Evolutionary conservation across 371 early-diverging fungal genomes (phyloP).

Genomic region (Mortierella sp.): DNA sequence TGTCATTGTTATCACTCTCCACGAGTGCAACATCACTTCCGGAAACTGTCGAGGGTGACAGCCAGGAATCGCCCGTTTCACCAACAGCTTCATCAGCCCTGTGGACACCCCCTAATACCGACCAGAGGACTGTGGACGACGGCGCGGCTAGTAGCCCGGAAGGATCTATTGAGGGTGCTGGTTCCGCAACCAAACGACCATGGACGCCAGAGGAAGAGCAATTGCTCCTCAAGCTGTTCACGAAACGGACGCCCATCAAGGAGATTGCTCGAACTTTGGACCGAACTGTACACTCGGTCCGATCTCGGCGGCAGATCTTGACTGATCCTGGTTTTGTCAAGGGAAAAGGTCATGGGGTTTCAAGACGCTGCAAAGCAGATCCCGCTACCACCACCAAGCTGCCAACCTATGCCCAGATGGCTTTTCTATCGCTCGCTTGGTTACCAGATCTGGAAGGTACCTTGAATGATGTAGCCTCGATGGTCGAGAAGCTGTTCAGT

Average conservation of each 20-base stretch:
- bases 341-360: conserved; percentile 39
- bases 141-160: background rate
- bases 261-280: conserved; percentile 34
- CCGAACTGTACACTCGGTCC: conserved; percentile 39
- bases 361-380: conserved; percentile 35
- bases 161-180: conserved; percentile 6
- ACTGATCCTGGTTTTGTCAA: conserved; percentile 49
- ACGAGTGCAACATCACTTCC: conserved; percentile 1
- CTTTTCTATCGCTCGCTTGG: conserved; percentile 43
- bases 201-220: conserved; percentile 36
- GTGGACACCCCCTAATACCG: conserved; percentile 6
- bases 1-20: background rate
- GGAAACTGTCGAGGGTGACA: background rate
- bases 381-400: conserved; percentile 32
- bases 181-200: conserved; percentile 24
- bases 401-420: conserved; percentile 53
- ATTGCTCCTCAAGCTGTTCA: conserved; percentile 22
- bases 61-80: conserved; percentile 21
- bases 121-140: background rate
- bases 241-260: conserved; percentile 30
- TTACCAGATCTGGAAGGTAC: conserved; percentile 44
- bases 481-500: conserved; percentile 47
- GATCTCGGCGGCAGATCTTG: conserved; percentile 45
- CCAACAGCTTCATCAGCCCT: conserved; percentile 18
- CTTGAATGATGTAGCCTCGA: conserved; percentile 40